These are phyloP conservation scores for Ramalina intermedia DNA, from an alignment of 495 filamentous ascomycete species.

Conservation along the genomic window DNA sequence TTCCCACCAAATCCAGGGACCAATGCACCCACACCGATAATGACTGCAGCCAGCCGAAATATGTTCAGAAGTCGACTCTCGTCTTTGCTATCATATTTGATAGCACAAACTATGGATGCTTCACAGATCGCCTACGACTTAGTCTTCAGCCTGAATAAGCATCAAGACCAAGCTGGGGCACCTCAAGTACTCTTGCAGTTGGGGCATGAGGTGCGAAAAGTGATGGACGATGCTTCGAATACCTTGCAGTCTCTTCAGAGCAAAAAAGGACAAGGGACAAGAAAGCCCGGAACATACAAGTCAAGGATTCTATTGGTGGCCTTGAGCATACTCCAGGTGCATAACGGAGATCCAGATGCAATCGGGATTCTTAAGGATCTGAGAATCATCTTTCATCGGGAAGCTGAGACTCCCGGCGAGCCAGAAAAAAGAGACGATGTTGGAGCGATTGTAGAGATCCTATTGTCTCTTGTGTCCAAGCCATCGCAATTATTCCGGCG, in stretches of 20 bases:
- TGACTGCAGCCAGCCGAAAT: conserved; percentile 48
- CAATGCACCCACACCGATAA: conserved; percentile 22
- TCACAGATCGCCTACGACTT: conserved; percentile 34
- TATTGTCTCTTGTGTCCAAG: conserved; percentile 76
- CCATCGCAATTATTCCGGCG: conserved; percentile 74
- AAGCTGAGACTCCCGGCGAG: conserved; percentile 31
- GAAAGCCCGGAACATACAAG: conserved; percentile 20
- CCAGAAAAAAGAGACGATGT: conserved; percentile 46
- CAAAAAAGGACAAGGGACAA: conserved; percentile 19
- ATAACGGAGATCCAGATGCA: conserved; percentile 75
- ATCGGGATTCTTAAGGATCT: conserved; percentile 61
- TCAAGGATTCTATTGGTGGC: conserved; percentile 70
- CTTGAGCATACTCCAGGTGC: conserved; percentile 76
- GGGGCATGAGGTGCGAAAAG: conserved; percentile 43
- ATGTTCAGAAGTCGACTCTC: conserved; percentile 54
- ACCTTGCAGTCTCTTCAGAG: conserved; percentile 48
- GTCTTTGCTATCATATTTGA: conserved; percentile 52
- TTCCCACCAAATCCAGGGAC: background rate
- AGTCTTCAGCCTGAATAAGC: conserved; percentile 35
- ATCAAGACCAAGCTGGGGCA: conserved; percentile 25
- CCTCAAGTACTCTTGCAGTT: conserved; percentile 35
- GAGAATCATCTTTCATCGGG: conserved; percentile 37
- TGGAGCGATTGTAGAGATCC: conserved; percentile 69
- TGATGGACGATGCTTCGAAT: conserved; percentile 47
- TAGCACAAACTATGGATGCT: conserved; percentile 44